Conservation (phyloP, 2,329 filamentous ascomycete genomes). For the Akanthomyces muscarius region DNA sequence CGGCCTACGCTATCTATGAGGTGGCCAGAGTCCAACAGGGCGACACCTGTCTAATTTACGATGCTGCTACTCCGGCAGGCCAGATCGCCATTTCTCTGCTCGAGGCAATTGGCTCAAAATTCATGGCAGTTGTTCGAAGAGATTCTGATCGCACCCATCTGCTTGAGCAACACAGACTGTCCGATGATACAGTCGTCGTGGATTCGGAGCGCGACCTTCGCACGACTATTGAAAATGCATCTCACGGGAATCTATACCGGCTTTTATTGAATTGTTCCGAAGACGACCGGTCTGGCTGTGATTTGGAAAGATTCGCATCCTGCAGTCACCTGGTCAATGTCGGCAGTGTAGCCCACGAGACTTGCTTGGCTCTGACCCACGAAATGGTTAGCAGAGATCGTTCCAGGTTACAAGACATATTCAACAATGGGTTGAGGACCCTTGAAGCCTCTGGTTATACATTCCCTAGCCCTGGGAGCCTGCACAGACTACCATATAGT, state of each 20-base stretch:
- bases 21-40: not conserved
- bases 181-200: not conserved
- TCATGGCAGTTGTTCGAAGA: not conserved
- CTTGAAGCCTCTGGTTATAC: not conserved
- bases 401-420: not conserved
- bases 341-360: not conserved
- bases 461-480: not conserved
- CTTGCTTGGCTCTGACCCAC: not conserved
- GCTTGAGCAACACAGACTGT: not conserved
- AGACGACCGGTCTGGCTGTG: rapidly evolving
- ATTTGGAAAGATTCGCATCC: not conserved
- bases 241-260: not conserved
- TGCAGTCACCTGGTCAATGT: not conserved
- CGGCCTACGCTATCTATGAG: not conserved
- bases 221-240: not conserved
- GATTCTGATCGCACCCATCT: not conserved
- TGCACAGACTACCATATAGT: not conserved
- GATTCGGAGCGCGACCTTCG: not conserved
- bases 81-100: not conserved
- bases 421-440: not conserved
- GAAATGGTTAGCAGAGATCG: not conserved
- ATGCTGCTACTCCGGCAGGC: not conserved
- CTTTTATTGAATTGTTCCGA: not conserved
- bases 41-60: not conserved
- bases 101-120: not conserved